Evolutionary conservation across 192 early-diverging fungal species (phyloP).

Genomic region (Geranomyces michiganensis): DNA sequence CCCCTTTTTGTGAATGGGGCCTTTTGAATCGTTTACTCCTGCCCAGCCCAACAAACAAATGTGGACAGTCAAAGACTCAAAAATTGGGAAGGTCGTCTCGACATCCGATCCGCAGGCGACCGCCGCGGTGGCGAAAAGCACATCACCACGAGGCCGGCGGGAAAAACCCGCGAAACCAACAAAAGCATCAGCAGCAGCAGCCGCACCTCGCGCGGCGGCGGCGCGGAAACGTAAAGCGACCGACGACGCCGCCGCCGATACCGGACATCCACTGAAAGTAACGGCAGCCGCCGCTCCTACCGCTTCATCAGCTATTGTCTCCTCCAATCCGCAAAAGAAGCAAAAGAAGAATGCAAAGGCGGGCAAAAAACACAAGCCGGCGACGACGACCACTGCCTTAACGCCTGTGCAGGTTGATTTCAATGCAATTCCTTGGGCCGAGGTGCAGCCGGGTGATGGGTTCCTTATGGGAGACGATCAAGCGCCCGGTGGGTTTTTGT

Average conservation of each 20-base stretch:
- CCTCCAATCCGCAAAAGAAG: background rate
- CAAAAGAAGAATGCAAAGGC: background rate
- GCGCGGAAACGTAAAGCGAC: background rate
- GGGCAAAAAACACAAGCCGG: background rate
- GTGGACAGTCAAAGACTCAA: conserved; percentile 5
- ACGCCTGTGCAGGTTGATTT: conserved; percentile 2
- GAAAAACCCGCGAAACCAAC: too few relatives aligned
- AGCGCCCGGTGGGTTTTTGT: conserved; percentile 74
- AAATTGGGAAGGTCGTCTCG: background rate
- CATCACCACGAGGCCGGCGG: too few relatives aligned
- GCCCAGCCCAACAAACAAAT: background rate
- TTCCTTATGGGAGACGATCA: conserved; percentile 53
- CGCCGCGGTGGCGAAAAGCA: too few relatives aligned
- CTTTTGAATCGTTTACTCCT: too few relatives aligned
- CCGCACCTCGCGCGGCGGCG: too few relatives aligned
- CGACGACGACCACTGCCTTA: background rate
- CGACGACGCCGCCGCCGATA: too few relatives aligned
- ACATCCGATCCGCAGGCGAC: background rate
- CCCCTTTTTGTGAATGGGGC: too few relatives aligned
- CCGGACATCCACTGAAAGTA: too few relatives aligned
- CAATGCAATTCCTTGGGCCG: conserved; percentile 21
- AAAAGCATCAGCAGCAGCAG: too few relatives aligned
- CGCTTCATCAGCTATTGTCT: background rate
- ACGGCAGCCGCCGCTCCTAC: background rate
- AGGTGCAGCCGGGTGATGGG: background rate